Percentiles rank a stretch among this genome's conserved stretches.
phyloP scores from a whole-genome alignment of 768 basidiomycete species.

The Hypholoma fasciculare region DNA sequence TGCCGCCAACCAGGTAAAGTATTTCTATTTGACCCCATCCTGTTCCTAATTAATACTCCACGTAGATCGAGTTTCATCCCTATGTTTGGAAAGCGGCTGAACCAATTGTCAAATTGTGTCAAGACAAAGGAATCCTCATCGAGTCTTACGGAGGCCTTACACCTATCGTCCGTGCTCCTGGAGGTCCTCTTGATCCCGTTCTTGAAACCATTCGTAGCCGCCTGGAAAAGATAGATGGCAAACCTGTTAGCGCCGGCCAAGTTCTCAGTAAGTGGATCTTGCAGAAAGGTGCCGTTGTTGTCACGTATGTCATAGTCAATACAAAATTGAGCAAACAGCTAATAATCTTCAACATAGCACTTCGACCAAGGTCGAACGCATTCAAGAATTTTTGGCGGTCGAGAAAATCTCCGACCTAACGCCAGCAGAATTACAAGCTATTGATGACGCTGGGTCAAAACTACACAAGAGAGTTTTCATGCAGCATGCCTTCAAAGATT shows the following conservation, averaged over 20 bases:
- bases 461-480: slow-evolving; percentile 45
- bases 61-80: slow-evolving; percentile 67
- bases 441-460: slow-evolving; percentile 55
- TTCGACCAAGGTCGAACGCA: slow-evolving; percentile 45
- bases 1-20: slow-evolving; percentile 66
- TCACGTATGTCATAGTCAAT: slow-evolving; percentile 45
- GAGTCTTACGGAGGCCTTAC: slow-evolving; percentile 68
- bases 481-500: slow-evolving; percentile 32
- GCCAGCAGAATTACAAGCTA: slow-evolving; percentile 55
- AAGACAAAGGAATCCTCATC: slow-evolving; percentile 59
- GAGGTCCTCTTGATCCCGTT: slow-evolving; percentile 61
- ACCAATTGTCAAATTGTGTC: slow-evolving; percentile 52
- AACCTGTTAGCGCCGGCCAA: slow-evolving; percentile 54
- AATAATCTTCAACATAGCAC: slow-evolving; percentile 32
- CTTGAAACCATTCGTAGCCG: slow-evolving; percentile 52
- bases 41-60: background rate
- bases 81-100: slow-evolving; percentile 66
- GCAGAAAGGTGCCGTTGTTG: slow-evolving; percentile 61
- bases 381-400: slow-evolving; percentile 43
- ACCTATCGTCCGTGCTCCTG: slow-evolving; percentile 37
- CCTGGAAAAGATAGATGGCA: slow-evolving; percentile 40
- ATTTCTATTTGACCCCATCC: background rate
- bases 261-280: slow-evolving; percentile 69
- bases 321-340: background rate
- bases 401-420: slow-evolving; percentile 52